Evolutionary conservation across 192 early-diverging fungal genomes (phyloP).

Genomic region (Backusella circina): DNA sequence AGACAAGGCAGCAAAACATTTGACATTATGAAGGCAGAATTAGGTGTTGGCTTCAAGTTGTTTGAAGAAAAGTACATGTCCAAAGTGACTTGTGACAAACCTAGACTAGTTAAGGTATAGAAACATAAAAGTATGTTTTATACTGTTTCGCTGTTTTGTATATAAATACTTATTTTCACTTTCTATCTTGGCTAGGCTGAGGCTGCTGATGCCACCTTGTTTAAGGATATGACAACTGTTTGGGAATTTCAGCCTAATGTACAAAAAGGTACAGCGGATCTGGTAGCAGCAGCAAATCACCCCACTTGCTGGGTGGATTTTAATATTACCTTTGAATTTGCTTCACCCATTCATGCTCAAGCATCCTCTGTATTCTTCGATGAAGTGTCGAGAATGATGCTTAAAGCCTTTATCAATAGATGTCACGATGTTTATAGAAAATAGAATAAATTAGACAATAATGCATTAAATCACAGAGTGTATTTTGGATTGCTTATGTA

Average conservation of each 20-base stretch:
- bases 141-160: neutral
- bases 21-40: constrained; percentile 58
- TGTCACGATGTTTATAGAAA: constrained; percentile 49
- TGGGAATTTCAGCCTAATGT: constrained; percentile 66
- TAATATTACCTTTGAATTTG: constrained; percentile 78
- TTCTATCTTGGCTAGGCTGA: constrained; percentile 50
- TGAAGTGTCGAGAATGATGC: constrained; percentile 68
- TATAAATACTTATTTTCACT: neutral
- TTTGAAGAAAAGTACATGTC: constrained; percentile 80
- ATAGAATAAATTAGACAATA: neutral
- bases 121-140: neutral
- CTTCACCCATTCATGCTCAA: constrained; percentile 74
- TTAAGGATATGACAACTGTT: constrained; percentile 58
- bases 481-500: no score
- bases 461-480: neutral
- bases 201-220: constrained; percentile 55
- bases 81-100: constrained; percentile 62
- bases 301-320: constrained; percentile 69
- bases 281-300: constrained; percentile 31
- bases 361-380: constrained; percentile 78
- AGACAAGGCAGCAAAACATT: constrained; percentile 11
- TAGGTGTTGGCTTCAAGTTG: constrained; percentile 76
- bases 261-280: constrained; percentile 18
- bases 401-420: constrained; percentile 64
- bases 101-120: constrained; percentile 59